Conservation (phyloP, 2,329 filamentous ascomycete species). For the Lachnellula occidentalis region DNA sequence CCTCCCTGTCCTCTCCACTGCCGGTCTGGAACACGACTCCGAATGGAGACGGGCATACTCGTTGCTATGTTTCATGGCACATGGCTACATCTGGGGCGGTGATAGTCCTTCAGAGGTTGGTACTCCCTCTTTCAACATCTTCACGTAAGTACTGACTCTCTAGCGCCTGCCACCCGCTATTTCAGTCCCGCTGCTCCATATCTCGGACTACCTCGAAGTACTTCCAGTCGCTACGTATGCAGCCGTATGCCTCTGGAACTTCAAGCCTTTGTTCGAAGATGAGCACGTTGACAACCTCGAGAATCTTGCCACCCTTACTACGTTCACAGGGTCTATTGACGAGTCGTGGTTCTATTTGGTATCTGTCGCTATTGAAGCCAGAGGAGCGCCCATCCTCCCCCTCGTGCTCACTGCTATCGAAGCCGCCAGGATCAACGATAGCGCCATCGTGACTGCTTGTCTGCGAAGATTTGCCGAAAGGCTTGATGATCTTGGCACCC, state of each 20-base stretch:
- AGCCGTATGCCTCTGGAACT: conserved; percentile 92
- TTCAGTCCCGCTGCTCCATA: conserved; percentile 72
- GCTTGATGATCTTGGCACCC: conserved; percentile 72
- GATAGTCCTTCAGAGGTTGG: conserved; percentile 69
- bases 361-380: conserved; percentile 90
- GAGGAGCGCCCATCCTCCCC: conserved; percentile 79
- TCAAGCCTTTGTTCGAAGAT: conserved; percentile 80
- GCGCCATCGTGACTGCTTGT: conserved; percentile 65
- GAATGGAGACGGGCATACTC: conserved; percentile 95
- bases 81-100: conserved; percentile 95
- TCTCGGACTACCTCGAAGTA: conserved; percentile 75
- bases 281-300: conserved; percentile 78
- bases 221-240: conserved; percentile 93
- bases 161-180: conserved; percentile 69
- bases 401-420: conserved; percentile 84
- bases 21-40: conserved; percentile 71
- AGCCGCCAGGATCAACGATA: conserved; percentile 68
- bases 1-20: conserved; percentile 78
- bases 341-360: conserved; percentile 99
- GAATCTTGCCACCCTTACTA: conserved; percentile 81
- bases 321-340: conserved; percentile 89
- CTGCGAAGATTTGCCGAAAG: conserved; percentile 81
- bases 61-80: conserved; percentile 82
- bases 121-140: background rate
- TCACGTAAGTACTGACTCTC: conserved; percentile 13